Percentiles rank a stretch among this genome's conserved stretches.
These are phyloP conservation scores for Citrus sp. DNA, from an alignment of 345 rosid genomes.

Conservation along the genomic window DNA sequence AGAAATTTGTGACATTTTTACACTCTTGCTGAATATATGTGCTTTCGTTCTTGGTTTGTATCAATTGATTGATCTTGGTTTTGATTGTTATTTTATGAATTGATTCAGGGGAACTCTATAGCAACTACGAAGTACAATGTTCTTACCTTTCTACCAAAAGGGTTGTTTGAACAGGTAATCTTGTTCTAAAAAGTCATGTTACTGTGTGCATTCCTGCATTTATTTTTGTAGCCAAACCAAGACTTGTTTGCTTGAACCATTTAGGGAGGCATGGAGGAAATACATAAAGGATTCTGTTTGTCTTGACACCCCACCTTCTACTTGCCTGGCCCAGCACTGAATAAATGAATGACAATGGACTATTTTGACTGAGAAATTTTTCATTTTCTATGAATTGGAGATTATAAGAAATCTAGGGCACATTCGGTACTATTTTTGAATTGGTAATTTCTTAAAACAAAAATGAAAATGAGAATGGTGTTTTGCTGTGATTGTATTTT, in stretches of 20 bases:
- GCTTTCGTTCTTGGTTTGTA: slow-evolving; percentile 4
- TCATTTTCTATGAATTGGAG: not conserved
- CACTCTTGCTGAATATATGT: not conserved
- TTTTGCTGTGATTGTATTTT: too few species aligned
- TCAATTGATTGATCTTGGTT: not conserved
- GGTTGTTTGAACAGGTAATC: slow-evolving; percentile 96
- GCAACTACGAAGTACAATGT: slow-evolving; percentile 98
- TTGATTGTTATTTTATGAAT: slow-evolving; percentile 17
- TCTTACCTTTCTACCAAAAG: slow-evolving; percentile 92
- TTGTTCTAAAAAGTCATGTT: slow-evolving; percentile 1
- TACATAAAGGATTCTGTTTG: not conserved
- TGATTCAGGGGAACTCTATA: slow-evolving; percentile 79
- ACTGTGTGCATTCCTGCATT: not conserved
- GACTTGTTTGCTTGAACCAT: not conserved
- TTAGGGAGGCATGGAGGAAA: not conserved
- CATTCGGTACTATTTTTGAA: too few species aligned
- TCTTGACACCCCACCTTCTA: not conserved
- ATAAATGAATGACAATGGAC: not conserved
- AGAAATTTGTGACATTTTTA: not conserved
- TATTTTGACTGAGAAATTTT: not conserved
- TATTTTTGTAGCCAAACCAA: not conserved
- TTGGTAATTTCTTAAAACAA: too few species aligned
- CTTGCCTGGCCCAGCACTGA: not conserved
- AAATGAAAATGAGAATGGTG: too few species aligned
- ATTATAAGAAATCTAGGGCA: not conserved